Percentiles rank a stretch among this genome's conserved stretches.
Evolutionary conservation across 768 basidiomycete species (phyloP).

Genomic region (Lactifluus echinatus): DNA sequence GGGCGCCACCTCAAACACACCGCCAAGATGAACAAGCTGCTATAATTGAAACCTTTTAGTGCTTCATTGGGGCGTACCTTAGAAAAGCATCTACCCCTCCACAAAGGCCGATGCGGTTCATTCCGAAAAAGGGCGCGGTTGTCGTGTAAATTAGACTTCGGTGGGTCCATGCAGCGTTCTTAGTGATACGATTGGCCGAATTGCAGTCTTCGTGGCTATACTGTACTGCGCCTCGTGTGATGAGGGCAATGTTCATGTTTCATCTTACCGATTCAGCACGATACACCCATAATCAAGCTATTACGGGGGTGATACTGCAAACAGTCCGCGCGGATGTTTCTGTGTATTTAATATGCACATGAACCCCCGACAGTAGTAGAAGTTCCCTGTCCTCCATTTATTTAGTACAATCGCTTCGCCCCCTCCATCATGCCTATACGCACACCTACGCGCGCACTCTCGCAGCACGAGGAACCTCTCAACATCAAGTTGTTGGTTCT

Average conservation of each 20-base stretch:
- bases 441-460: background rate
- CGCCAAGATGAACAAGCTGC: background rate
- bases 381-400: background rate
- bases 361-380: background rate
- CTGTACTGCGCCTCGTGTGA: background rate
- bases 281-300: too few species aligned
- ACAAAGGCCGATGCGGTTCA: background rate
- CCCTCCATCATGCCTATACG: background rate
- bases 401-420: background rate
- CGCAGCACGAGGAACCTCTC: conserved; percentile 32
- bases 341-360: background rate
- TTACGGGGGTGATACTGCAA: background rate
- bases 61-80: too few species aligned
- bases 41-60: background rate
- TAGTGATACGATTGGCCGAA: background rate
- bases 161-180: background rate
- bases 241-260: background rate
- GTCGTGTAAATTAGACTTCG: background rate
- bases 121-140: background rate
- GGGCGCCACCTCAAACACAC: background rate
- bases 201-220: background rate
- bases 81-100: background rate
- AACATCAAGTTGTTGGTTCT: conserved; percentile 79
- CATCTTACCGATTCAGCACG: background rate
- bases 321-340: background rate